Evolutionary conservation across 495 filamentous ascomycete genomes (phyloP), one percentile per base, ranked within the genome.

Genomic region (Podospora sp.): DNA sequence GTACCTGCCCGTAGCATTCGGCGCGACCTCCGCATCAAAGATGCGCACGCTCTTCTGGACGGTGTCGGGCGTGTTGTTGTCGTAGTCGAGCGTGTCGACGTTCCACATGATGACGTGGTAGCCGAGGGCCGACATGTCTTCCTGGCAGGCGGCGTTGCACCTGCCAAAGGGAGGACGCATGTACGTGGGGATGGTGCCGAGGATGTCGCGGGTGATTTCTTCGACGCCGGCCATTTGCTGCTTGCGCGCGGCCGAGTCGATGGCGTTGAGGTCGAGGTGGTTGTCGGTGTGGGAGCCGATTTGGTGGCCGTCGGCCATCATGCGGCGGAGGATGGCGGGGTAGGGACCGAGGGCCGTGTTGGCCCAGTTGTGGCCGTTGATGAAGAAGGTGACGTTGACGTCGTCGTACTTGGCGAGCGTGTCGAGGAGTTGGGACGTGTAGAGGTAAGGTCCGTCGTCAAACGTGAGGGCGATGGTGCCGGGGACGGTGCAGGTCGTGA

Each of bases 81-180:
- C 75, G 71, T 87, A 91, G 76, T 91, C 89, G 33, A 86, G 81
- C 1, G 89, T 91, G 73, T 91, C 89, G 60, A 91, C 75, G 66
- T 91, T 84, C 66, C 87, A 89, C 65, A 87, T 80, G 65, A 84
- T 78, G 60, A 89, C 75, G 70, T 91, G 89, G 71, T 91, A 91
- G 0, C 89, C 89, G 16, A 90, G 76, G 0, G 73, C 71, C 3
- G 72, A 80, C 77, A 90, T 76, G 60, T 85, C 82, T 0, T 73
- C 66, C 60, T 82, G 73, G 65, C 85, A 90, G 5, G 50, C 59
- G 46, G 59, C 68, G 12, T 75, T 80, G 73, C 89, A 91, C 63
- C 80, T 84, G 0, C 86, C 87, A 72, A 88, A 92, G 0, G 90
- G 90, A 0, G 89, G 90, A 6, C 90, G 85, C 89, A 92, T 91